These are phyloP conservation scores for Erysimum pusillum DNA, from an alignment of 441 rosid species.

Conservation along the genomic window DNA sequence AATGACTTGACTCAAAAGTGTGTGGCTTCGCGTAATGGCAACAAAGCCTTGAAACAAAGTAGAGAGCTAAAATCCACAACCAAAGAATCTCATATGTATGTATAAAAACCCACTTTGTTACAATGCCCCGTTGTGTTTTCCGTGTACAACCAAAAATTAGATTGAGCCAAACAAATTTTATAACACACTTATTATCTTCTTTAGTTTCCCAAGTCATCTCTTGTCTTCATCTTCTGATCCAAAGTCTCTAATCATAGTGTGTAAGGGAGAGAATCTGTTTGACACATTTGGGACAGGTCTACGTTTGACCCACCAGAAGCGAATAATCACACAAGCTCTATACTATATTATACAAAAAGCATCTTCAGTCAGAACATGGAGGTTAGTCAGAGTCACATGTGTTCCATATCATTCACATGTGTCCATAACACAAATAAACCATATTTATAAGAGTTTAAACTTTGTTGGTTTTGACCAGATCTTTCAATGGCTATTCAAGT, in stretches of 20 bases:
- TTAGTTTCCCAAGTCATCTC: constrained; percentile 38
- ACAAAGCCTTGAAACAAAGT: constrained; percentile 28
- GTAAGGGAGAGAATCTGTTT: constrained; percentile 21
- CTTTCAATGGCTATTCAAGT: constrained; percentile 61
- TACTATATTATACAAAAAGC: constrained; percentile 34
- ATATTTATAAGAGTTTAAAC: constrained; percentile 29
- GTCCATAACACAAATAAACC: constrained; percentile 24
- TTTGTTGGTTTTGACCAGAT: constrained; percentile 64
- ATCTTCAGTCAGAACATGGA: constrained; percentile 58
- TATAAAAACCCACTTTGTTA: constrained; percentile 27
- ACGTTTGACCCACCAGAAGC: constrained; percentile 57
- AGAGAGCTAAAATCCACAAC: constrained; percentile 22
- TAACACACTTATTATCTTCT: background rate
- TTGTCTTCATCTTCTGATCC: constrained; percentile 47
- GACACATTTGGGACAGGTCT: constrained; percentile 61
- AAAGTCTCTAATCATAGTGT: constrained; percentile 40
- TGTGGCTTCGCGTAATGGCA: constrained; percentile 38
- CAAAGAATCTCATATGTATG: constrained; percentile 6
- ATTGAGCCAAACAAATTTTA: constrained; percentile 35
- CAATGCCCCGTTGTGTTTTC: constrained; percentile 34
- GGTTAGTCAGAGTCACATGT: constrained; percentile 57
- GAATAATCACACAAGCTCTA: constrained; percentile 38
- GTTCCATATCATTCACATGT: constrained; percentile 38
- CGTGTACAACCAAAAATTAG: constrained; percentile 21
- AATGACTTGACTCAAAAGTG: constrained; percentile 35